Evolutionary conservation across 73 alveolate species (phyloP), one percentile per base, ranked within the genome.

Genomic region (Paramecium pentaurelia): DNA sequence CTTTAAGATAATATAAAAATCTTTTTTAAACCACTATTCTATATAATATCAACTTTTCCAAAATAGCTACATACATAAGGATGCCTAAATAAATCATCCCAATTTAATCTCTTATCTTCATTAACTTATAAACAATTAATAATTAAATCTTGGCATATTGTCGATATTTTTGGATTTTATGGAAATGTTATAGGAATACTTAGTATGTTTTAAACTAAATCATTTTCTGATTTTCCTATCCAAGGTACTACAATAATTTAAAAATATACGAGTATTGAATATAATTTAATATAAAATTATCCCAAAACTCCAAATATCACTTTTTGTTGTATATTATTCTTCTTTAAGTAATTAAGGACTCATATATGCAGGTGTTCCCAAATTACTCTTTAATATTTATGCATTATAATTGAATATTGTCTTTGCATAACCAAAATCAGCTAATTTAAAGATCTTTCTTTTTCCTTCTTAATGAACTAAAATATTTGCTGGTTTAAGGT

Each of bases 261-360:
- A 73, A 36, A 30, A 4, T 4, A 36, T 73, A 73, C 87, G 45
- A 18, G 70, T 60, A 34, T 59, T 59, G 49, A 34, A 87, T 7
- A 87, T 38, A 54, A 87, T 87, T 64, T 97, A 99, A 94, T 97
- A 97, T 71, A 97, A 86, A 11, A 97, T 97, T 71, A 98, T 96
- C 51, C 99, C 99, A 28, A 97, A 84, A 42, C 98, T 95, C 99
- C 99, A 97, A 12, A 97, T 96, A 92, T 97, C 99, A 64, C 98
- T 94, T 96, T 97, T 96, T 59, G 95, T 91, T 84, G 95, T 90
- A 89, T 97, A 97, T 25, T 97, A 97, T 86, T 95, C 92, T 73
- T 94, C 98, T 93, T 87, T 92, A 96, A 98, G 95, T 16, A 97
- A 96, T 77, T 97, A 98, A 3, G 99, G 99, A 58, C 97, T 93